These are phyloP conservation scores for Heliocybe sulcata DNA, from an alignment of 1,284 basidiomycete genomes.

Conservation along the genomic window DNA sequence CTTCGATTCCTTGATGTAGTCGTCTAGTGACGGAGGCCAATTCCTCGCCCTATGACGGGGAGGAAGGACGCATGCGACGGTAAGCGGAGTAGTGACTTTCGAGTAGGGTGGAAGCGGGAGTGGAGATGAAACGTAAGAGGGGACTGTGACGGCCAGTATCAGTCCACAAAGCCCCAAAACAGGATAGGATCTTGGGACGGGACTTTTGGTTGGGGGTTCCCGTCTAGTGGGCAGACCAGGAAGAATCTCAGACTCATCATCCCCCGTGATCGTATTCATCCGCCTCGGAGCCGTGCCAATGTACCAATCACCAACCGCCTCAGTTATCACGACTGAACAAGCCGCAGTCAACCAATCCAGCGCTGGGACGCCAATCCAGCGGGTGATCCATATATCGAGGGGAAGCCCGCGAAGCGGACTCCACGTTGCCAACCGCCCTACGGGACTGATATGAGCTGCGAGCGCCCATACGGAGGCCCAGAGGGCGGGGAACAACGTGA, in stretches of 20 bases:
- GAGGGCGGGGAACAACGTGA: conserved; percentile 56
- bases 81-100: conserved; percentile 40
- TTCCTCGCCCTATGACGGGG: conserved; percentile 30
- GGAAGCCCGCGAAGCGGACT: conserved; percentile 44
- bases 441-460: conserved; percentile 44
- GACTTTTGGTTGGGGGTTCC: neutral
- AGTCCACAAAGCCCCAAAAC: conserved; percentile 28
- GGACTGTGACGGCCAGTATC: conserved; percentile 43
- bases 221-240: neutral
- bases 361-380: conserved; percentile 45
- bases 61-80: conserved; percentile 61
- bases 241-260: neutral
- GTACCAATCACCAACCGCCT: conserved; percentile 27
- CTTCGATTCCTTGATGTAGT: conserved; percentile 51
- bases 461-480: conserved; percentile 59
- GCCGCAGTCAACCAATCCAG: conserved; percentile 65
- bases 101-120: conserved; percentile 38
- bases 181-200: conserved; percentile 12
- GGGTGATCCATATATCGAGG: conserved; percentile 57
- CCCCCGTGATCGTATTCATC: neutral
- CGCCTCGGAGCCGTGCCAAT: neutral
- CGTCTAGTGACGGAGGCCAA: conserved; percentile 34
- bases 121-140: conserved; percentile 38
- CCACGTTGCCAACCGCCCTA: conserved; percentile 68
- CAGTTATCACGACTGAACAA: conserved; percentile 62